Base-by-base conservation (phyloP, 129 eudicot genomes). In the Lactuca sativa region DNA sequence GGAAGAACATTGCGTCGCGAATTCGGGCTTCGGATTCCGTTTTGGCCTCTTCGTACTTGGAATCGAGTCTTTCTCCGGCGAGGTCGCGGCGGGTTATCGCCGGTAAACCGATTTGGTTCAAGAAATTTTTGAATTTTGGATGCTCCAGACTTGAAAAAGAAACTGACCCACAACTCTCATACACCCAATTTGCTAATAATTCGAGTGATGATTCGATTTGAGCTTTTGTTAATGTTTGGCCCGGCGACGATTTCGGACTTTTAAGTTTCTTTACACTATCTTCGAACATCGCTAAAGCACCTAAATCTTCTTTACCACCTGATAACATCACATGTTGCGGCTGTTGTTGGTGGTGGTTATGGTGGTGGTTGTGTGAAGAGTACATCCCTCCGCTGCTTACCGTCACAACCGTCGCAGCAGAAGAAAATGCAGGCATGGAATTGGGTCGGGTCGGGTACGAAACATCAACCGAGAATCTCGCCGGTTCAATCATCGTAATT, bases 271-370 rank as follows among this genome's bases (percentile, higher is more conserved):
- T 95, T 16, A 95, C 95, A 79, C 99, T 95, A 58, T 95, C 97
- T 77, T 95, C 99, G 34, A 95, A 64, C 92, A 82, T 85, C 4
- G 97, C 98, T 31, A 88, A 71, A 25, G 97, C 91, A 4, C 95
- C 96, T 66, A 95, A 87, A 82, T 90, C 99, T 56, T 95, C 91
- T 62, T 78, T 87, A 17, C 97, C 97, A 16, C 99, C 99, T 8
- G 90, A 90, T 62, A 87, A 66, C 79, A 81, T 70, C 84, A 81
- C 72, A 60, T 77, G 87, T 56, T 77, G 80, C 9, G 72, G 85
- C 7, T 75, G 83, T 0, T 66, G 80, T 7, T 76, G 83, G 0
- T 78, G 73, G 25, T 75, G 73, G 0, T 78, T 69, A n/a, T 75
- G 73, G 0, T 63, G 73, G 18, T 62, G 58, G 6, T 52, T 67